phyloP scores from a whole-genome alignment of 495 filamentous ascomycete species.

The Annulohypoxylon nitens region DNA sequence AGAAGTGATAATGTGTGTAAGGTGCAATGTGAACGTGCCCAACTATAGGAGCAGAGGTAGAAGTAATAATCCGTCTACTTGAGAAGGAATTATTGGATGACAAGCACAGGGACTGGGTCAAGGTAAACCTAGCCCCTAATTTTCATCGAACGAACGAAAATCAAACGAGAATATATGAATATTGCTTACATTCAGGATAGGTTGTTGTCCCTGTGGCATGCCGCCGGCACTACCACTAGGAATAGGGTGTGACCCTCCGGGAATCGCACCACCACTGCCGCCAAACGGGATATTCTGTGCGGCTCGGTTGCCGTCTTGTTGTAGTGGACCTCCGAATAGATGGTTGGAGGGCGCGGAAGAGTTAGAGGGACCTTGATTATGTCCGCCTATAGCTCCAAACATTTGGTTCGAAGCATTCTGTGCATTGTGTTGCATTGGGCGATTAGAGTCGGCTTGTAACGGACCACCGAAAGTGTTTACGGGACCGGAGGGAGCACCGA shows the following conservation, averaged over 20 bases:
- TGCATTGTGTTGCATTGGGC: slow-evolving; percentile 71
- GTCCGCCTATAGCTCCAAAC: slow-evolving; percentile 65
- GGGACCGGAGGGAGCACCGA: slow-evolving; percentile 73
- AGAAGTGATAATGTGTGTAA: not conserved
- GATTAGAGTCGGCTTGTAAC: slow-evolving; percentile 70
- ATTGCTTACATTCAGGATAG: slow-evolving; percentile 86
- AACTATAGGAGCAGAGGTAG: slow-evolving; percentile 8
- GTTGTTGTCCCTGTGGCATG: slow-evolving; percentile 89
- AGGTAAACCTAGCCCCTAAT: not conserved
- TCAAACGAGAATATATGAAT: slow-evolving; percentile 1
- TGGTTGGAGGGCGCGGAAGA: slow-evolving; percentile 53
- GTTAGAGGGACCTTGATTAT: slow-evolving; percentile 56
- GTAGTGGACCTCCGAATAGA: slow-evolving; percentile 64
- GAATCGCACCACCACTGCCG: slow-evolving; percentile 42
- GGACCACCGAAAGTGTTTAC: slow-evolving; percentile 77
- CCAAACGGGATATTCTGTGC: slow-evolving; percentile 64
- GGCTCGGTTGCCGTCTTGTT: slow-evolving; percentile 60
- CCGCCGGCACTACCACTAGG: slow-evolving; percentile 50
- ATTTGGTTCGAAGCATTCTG: slow-evolving; percentile 73
- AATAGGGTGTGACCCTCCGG: slow-evolving; percentile 49
- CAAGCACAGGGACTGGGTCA: not conserved
- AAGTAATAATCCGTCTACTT: slow-evolving; percentile 21
- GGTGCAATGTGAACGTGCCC: slow-evolving; percentile 14
- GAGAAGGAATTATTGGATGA: slow-evolving; percentile 1
- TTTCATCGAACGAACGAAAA: slow-evolving; percentile 7